Conservation (phyloP, 768 basidiomycete species). For the Kwoniella dejecticola region DNA sequence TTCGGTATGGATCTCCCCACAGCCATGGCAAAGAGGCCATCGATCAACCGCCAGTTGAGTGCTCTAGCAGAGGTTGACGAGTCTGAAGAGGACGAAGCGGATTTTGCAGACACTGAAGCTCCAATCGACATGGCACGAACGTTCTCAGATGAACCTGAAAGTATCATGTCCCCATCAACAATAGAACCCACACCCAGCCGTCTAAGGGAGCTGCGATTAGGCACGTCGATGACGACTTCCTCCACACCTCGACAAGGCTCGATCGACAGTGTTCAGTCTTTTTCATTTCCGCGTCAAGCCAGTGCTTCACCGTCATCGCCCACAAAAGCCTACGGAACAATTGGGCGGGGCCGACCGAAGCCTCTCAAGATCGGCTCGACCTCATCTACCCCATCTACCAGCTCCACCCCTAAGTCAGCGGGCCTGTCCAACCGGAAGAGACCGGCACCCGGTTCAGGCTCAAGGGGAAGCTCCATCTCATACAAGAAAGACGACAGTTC, state of each 20-base stretch:
- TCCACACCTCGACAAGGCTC: slow-evolving; percentile 20
- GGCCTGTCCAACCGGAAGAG: slow-evolving; percentile 12
- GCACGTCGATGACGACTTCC: slow-evolving; percentile 20
- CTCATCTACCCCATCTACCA: slow-evolving; percentile 20
- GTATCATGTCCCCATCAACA: neutral
- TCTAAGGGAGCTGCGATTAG: slow-evolving; percentile 30
- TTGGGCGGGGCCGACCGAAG: slow-evolving; percentile 46
- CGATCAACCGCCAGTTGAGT: slow-evolving; percentile 31
- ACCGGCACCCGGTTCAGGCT: slow-evolving; percentile 21
- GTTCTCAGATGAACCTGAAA: slow-evolving; percentile 7
- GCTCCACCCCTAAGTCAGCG: slow-evolving; percentile 32
- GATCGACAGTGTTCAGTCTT: slow-evolving; percentile 17
- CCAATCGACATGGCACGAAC: slow-evolving; percentile 5
- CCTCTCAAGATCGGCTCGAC: slow-evolving; percentile 32
- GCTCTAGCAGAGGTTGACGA: slow-evolving; percentile 49
- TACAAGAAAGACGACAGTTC: slow-evolving; percentile 41
- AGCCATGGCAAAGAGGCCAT: slow-evolving; percentile 30
- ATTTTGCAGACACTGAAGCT: slow-evolving; percentile 8
- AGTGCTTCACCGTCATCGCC: slow-evolving; percentile 22
- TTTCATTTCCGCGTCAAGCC: slow-evolving; percentile 10
- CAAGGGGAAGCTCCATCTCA: slow-evolving; percentile 39
- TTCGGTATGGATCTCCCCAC: slow-evolving; percentile 20
- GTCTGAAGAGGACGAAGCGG: slow-evolving; percentile 35
- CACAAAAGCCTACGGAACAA: slow-evolving; percentile 42
- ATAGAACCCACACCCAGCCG: slow-evolving; percentile 18